Base-by-base conservation (phyloP, 495 filamentous ascomycete genomes). In the Trichoderma gamsii region DNA sequence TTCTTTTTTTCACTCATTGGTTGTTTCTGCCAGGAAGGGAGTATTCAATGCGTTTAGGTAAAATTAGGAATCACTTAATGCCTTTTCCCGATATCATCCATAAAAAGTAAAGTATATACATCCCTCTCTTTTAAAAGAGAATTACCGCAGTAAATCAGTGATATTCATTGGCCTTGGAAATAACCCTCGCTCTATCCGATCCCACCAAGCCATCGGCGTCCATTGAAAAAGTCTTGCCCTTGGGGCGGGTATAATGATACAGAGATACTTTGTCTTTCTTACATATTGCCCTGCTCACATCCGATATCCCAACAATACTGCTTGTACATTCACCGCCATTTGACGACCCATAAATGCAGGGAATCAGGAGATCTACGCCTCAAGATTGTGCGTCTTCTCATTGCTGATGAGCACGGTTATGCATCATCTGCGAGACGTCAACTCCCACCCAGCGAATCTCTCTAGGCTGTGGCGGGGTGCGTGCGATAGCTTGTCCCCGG, bases 391-490 rank as follows among this genome's bases (percentile, higher is more conserved):
- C 18, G 1, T 21, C 21, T 21, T 3, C 49, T 25, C 27, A 61
- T 32, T 61, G 56, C 11, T 18, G 56, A 61, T 61, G 56, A 32
- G 16, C 25, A 15, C 56, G 66, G 27, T 69, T 72, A 32, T 73
- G 75, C 67, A 79, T 73, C 67, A 79, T 74, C 63, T 75, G 71
- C 25, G 74, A 72, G 5, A 79, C 72, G 66, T 79, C 73, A 0
- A 79, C 76, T 41, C 74, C 76, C 0, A 80, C 74, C 77, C 77
- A 80, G 41, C 75, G 74, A 69, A 79, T 74, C 67, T 79, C 78
- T 41, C 72, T 70, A 12, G 71, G 73, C 65, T 73, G 72, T 4
- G 64, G 68, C 5, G 70, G 46, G 61, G 61, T 65, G 41, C 67
- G 25, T n/a, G 35, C 44, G 25, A 32, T 32, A 32, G 56, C 43